Conservation (phyloP, 129 eudicot genomes). For the Arctium lappa region DNA sequence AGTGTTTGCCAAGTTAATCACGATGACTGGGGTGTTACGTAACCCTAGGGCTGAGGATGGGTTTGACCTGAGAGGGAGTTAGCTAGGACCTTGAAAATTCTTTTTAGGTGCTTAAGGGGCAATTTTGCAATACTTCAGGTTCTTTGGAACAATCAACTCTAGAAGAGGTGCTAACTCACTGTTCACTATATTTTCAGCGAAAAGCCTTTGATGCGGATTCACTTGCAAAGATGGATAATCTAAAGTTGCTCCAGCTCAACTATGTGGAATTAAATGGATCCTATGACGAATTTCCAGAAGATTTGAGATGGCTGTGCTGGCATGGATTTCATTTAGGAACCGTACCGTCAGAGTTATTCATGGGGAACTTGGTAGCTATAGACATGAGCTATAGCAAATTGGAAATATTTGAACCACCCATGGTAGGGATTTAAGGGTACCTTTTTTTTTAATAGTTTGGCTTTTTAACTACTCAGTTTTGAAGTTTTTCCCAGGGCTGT, state of each 20-base stretch:
- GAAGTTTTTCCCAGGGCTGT: not conserved
- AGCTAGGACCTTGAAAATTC: not conserved
- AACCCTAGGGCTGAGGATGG: no score
- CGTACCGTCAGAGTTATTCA: slow-evolving; percentile 21
- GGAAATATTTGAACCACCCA: slow-evolving; percentile 17
- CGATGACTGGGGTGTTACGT: no score
- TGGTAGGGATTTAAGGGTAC: slow-evolving; percentile 14
- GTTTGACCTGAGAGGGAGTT: not conserved
- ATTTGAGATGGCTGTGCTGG: slow-evolving; percentile 35
- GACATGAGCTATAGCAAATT: slow-evolving; percentile 24
- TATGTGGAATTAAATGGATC: slow-evolving; percentile 18
- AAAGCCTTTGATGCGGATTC: slow-evolving; percentile 12
- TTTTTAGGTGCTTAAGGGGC: not conserved
- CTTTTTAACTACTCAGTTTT: not conserved
- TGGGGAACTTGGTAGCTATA: slow-evolving; percentile 31
- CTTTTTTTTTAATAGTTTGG: not conserved
- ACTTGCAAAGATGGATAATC: slow-evolving; percentile 28
- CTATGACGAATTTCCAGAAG: slow-evolving; percentile 19
- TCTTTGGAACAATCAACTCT: not conserved
- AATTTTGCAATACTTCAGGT: not conserved
- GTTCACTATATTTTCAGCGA: not conserved
- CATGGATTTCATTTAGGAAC: slow-evolving; percentile 16
- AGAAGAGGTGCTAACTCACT: not conserved
- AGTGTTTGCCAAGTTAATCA: no score
- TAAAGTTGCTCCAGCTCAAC: slow-evolving; percentile 26